A percentile compares a stretch with the other conserved stretches of the same genome.
phyloP scores from a whole-genome alignment of 2,329 filamentous ascomycete species.

The Aciculosporium take region DNA sequence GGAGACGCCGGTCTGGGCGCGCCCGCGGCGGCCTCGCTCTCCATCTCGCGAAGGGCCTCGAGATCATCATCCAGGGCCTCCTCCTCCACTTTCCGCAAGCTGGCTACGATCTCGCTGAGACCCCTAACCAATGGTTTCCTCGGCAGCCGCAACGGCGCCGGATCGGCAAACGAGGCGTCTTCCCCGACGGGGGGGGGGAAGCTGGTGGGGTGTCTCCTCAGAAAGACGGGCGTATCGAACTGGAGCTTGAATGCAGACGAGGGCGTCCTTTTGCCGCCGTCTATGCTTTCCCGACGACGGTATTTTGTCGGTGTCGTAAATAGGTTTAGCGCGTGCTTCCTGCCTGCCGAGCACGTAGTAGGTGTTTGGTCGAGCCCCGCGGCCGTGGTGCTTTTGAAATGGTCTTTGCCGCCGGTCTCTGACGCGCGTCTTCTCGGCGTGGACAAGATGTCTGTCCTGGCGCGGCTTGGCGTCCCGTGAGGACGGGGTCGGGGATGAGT shows the following conservation, averaged over 20 bases:
- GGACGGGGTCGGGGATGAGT: too few relatives aligned
- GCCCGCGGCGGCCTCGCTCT: conserved; percentile 31
- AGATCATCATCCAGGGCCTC: conserved; percentile 58
- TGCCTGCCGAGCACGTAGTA: conserved; percentile 40
- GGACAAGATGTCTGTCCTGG: conserved; percentile 14
- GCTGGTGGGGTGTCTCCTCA: conserved; percentile 38
- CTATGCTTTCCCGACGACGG: conserved; percentile 23
- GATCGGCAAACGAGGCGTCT: conserved; percentile 33
- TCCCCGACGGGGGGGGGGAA: conserved; percentile 40
- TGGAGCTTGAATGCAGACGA: conserved; percentile 39
- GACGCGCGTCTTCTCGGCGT: conserved; percentile 37
- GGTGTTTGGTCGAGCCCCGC: conserved; percentile 32
- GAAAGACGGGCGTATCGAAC: conserved; percentile 58
- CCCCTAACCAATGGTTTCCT: conserved; percentile 51
- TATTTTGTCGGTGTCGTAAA: conserved; percentile 52
- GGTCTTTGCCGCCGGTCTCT: too few relatives aligned
- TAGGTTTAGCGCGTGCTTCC: conserved; percentile 44
- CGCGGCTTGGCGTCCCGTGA: conserved; percentile 1
- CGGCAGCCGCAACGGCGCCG: conserved; percentile 37
- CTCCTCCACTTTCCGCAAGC: conserved; percentile 55
- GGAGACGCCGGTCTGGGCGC: conserved; percentile 11
- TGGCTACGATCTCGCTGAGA: conserved; percentile 60
- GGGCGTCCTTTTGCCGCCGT: conserved; percentile 31
- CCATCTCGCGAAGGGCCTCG: conserved; percentile 58
- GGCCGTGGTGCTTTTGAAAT: too few relatives aligned